A percentile compares a stretch with the other conserved stretches of the same genome.
Evolutionary conservation across 495 filamentous ascomycete genomes (phyloP).

Genomic region (Hypoxylon subgilvum): DNA sequence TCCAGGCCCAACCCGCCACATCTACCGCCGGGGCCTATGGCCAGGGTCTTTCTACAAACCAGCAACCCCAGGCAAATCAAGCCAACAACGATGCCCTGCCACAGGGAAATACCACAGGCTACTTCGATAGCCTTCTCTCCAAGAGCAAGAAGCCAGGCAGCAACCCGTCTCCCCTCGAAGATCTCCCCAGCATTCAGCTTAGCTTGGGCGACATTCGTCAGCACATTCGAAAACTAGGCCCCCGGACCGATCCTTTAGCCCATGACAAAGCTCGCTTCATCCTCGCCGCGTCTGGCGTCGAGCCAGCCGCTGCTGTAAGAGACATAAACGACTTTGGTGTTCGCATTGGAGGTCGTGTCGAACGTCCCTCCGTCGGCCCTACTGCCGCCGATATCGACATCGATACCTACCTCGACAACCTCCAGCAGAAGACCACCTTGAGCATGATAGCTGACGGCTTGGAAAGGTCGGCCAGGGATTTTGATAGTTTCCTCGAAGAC

Average conservation of each 20-base stretch:
- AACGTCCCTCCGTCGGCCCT: constrained; percentile 38
- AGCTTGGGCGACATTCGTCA: constrained; percentile 86
- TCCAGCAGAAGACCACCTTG: constrained; percentile 88
- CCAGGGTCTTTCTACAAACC: constrained; percentile 20
- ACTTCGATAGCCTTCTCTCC: constrained; percentile 87
- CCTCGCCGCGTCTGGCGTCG: constrained; percentile 86
- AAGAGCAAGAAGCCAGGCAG: constrained; percentile 70
- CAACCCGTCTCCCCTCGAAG: constrained; percentile 58
- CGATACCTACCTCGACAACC: constrained; percentile 77
- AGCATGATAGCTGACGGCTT: constrained; percentile 90
- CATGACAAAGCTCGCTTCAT: constrained; percentile 80
- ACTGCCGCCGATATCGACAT: constrained; percentile 70
- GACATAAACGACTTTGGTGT: constrained; percentile 70
- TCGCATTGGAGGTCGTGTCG: constrained; percentile 41
- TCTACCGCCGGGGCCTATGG: constrained; percentile 12
- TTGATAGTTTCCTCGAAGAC: constrained; percentile 90
- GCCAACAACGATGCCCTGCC: constrained; percentile 22
- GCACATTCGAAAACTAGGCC: constrained; percentile 77
- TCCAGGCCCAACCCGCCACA: constrained; percentile 20
- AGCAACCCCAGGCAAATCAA: constrained; percentile 14
- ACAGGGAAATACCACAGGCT: constrained; percentile 60
- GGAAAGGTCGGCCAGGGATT: constrained; percentile 83
- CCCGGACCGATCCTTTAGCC: constrained; percentile 56
- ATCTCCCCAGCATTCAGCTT: constrained; percentile 75
- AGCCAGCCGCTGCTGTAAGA: constrained; percentile 74